Evolutionary conservation across 1,284 basidiomycete species (phyloP), one percentile per base, ranked within the genome.

Genomic region (Trichosporon ovoides): DNA sequence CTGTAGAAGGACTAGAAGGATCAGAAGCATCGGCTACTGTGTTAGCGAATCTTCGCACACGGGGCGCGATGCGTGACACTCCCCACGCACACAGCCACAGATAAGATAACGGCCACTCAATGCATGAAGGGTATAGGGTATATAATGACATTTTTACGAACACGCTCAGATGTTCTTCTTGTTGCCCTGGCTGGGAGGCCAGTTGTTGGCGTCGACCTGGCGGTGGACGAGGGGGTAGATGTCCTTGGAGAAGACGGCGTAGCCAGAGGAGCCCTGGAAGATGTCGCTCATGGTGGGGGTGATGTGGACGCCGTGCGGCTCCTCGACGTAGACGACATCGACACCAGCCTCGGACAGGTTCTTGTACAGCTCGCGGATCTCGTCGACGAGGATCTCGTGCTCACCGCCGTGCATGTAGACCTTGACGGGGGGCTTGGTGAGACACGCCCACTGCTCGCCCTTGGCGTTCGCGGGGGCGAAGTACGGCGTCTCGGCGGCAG

Each of bases 381-480:
- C 55, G 46, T 56, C 59, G 48, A 56, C 34, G 52, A 60, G 48
- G 19, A 56, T 34, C 59, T 60, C 59, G 37, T 37, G 31, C 51
- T 48, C 24, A 14, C 59, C 59, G 5, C 37, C 59, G 12, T 56
- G 55, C n/a, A 60, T 49, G 38, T 57, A 60, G 9, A 60, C 59
- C 38, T 57, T 50, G 34, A 46, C 38, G 13, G 38, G 52, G 16
- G 28, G 18, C 37, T 20, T 19, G 12, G 16, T n/a, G 34, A 60
- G 59, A 28, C 34, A 37, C 24, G 19, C 22, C 52, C 55, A 60
- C 33, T 60, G 40, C 22, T 20, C 28, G 7, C 18, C n/a, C 3
- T 16, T 35, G 1, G 59, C 54, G 10, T 33, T n/a, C 2, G 40
- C 55, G 6, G 59, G 59, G 5, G 59, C 35, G 16, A 60, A 50